These are phyloP conservation scores for Xylaria sp. DNA, from an alignment of 2,329 filamentous ascomycete species.

Conservation along the genomic window DNA sequence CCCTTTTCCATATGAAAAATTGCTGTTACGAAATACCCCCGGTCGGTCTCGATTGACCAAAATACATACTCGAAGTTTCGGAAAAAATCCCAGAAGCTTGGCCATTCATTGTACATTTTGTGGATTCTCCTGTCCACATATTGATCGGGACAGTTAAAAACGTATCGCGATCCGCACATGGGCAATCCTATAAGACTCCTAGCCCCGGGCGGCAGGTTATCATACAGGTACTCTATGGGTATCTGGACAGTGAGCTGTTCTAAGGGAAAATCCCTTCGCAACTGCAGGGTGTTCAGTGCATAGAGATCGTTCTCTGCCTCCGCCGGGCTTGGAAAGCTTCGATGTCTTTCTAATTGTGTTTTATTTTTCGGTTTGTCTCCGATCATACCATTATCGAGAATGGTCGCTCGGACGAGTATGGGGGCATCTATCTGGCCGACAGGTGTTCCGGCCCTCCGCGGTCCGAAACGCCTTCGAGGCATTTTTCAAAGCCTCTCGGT, in stretches of 20 bases:
- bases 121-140: neutral
- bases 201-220: conserved; percentile 6
- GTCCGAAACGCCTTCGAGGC: neutral
- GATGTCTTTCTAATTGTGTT: neutral
- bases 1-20: conserved; percentile 16
- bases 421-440: neutral
- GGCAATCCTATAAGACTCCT: neutral
- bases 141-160: conserved; percentile 7
- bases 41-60: conserved; percentile 24
- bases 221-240: conserved; percentile 1
- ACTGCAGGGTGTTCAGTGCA: conserved; percentile 24
- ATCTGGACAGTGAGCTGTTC: conserved; percentile 13
- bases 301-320: conserved; percentile 18
- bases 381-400: conserved; percentile 28
- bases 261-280: conserved; percentile 1
- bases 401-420: conserved; percentile 10
- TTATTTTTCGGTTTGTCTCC: neutral
- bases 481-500: neutral
- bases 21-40: conserved; percentile 22
- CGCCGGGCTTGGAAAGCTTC: neutral
- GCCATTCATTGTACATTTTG: neutral
- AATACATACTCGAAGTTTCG: conserved; percentile 17
- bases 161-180: neutral
- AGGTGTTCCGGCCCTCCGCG: neutral
- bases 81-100: conserved; percentile 10